Percentiles rank a stretch among this genome's conserved stretches.
phyloP scores from a whole-genome alignment of 2,329 filamentous ascomycete species.

The Sporothrix euskadiensis region DNA sequence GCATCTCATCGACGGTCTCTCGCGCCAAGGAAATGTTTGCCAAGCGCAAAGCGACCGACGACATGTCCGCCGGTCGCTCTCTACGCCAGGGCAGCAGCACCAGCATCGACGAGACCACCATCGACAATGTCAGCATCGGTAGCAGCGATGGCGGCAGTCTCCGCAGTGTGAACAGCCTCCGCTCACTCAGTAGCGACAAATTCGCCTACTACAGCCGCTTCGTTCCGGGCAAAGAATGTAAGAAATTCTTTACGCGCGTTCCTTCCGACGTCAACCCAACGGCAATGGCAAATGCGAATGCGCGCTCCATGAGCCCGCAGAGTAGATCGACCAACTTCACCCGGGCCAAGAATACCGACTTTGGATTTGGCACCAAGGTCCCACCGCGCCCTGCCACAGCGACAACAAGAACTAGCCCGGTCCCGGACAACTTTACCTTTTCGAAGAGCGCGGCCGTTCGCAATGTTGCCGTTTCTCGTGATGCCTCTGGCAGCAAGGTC shows the following conservation, averaged over 20 bases:
- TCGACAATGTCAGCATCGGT: background rate
- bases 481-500: conserved; percentile 6
- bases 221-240: conserved; percentile 47
- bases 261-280: conserved; percentile 5
- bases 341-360: conserved; percentile 25
- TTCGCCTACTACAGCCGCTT: conserved; percentile 39
- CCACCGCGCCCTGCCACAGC: background rate
- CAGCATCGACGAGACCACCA: background rate
- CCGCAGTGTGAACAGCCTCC: conserved; percentile 25
- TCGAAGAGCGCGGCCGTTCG: background rate
- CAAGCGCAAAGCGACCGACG: too few species aligned
- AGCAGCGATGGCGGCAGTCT: conserved; percentile 13
- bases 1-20: conserved; percentile 25
- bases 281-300: background rate
- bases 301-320: background rate
- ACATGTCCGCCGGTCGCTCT: too few species aligned
- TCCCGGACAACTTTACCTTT: background rate
- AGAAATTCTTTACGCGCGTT: conserved; percentile 32
- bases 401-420: background rate
- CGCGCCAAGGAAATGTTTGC: conserved; percentile 25
- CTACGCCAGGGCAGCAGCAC: too few species aligned
- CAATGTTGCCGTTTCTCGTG: background rate
- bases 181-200: conserved; percentile 5
- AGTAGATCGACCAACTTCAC: conserved; percentile 32
- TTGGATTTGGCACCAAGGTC: background rate